A percentile compares a stretch with the other conserved stretches of the same genome.
phyloP scores from a whole-genome alignment of 2,329 filamentous ascomycete genomes.

The Nothomitra cinnamomea region DNA sequence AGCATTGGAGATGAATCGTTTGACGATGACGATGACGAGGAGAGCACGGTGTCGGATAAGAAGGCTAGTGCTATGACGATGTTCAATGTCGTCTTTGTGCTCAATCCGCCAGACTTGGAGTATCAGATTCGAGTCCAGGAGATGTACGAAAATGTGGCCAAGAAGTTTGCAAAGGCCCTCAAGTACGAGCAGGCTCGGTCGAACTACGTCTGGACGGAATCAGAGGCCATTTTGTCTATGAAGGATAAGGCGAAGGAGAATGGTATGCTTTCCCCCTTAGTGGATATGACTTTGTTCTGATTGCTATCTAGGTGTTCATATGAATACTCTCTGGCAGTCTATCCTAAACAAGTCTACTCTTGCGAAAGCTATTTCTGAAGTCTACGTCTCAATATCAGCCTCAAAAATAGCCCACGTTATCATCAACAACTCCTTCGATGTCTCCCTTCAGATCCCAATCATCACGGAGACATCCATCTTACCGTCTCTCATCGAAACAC shows the following conservation, averaged over 20 bases:
- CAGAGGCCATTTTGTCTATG: constrained; percentile 61
- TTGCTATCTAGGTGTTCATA: constrained; percentile 29
- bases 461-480: constrained; percentile 54
- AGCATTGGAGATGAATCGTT: constrained; percentile 2
- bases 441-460: constrained; percentile 46
- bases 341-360: constrained; percentile 59
- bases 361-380: constrained; percentile 63
- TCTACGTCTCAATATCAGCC: constrained; percentile 65
- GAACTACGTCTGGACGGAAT: constrained; percentile 84
- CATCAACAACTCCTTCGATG: constrained; percentile 44
- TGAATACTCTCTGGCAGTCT: constrained; percentile 51
- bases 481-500: constrained; percentile 48
- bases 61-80: constrained; percentile 69
- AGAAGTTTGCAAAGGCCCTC: constrained; percentile 80
- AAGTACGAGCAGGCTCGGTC: constrained; percentile 83
- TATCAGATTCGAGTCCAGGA: constrained; percentile 55
- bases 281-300: constrained; percentile 20
- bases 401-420: constrained; percentile 77
- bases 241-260: constrained; percentile 70
- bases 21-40: constrained; percentile 15
- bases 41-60: constrained; percentile 29
- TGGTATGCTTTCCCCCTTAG: constrained; percentile 18
- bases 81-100: constrained; percentile 93
- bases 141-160: constrained; percentile 77
- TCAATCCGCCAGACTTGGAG: constrained; percentile 65